phyloP scores from a whole-genome alignment of 2,329 filamentous ascomycete species.

The Fusarium luffae region DNA sequence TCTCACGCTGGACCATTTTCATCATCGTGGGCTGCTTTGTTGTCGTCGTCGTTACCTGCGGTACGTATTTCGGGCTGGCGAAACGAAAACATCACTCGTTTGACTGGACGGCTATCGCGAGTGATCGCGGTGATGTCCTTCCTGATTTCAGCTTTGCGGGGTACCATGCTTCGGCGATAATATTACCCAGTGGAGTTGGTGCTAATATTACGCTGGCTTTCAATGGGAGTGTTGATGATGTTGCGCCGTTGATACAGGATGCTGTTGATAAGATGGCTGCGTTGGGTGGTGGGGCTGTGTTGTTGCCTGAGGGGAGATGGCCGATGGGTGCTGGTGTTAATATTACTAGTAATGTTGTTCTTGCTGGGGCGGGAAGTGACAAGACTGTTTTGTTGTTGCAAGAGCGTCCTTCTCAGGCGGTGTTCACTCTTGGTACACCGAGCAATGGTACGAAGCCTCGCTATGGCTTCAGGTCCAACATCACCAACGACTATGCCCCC shows the following conservation, averaged over 20 bases:
- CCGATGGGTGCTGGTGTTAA: constrained; percentile 19
- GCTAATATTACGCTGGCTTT: neutral
- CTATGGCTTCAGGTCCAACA: constrained; percentile 12
- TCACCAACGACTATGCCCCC: constrained; percentile 34
- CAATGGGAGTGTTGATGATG: constrained; percentile 3
- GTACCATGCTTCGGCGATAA: constrained; percentile 31
- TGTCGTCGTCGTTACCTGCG: neutral
- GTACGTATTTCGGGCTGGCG: constrained; percentile 15
- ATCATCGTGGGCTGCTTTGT: constrained; percentile 5
- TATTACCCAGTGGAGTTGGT: neutral
- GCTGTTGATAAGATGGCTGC: constrained; percentile 24
- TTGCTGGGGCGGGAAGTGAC: neutral
- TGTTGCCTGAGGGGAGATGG: constrained; percentile 20
- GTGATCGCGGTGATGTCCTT: constrained; percentile 19
- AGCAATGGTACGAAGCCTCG: neutral
- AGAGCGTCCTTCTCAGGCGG: neutral
- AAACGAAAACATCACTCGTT: constrained; percentile 6
- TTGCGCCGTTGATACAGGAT: constrained; percentile 19
- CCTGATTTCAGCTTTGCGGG: constrained; percentile 42
- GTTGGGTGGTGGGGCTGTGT: constrained; percentile 29
- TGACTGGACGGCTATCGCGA: constrained; percentile 28
- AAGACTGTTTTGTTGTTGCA: constrained; percentile 12
- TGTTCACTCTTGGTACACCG: constrained; percentile 30
- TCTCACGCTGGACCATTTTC: constrained; percentile 9
- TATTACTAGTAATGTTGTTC: constrained; percentile 6